Percentiles rank a stretch among this genome's conserved stretches.
Evolutionary conservation across 1,284 basidiomycete genomes (phyloP).

Genomic region (Cystobasidium sp.): DNA sequence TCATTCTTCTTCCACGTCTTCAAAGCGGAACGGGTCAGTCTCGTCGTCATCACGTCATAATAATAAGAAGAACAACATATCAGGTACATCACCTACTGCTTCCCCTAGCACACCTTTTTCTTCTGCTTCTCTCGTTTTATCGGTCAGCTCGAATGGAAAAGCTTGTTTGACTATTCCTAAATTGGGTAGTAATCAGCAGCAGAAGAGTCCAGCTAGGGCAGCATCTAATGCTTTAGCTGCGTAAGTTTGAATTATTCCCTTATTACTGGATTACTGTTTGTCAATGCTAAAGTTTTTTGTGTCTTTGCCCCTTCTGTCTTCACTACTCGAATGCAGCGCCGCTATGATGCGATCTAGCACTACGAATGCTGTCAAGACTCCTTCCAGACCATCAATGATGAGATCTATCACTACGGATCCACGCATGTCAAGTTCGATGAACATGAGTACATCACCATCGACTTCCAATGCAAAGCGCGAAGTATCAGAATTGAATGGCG

Average conservation of each 20-base stretch:
- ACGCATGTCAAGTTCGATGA: constrained; percentile 2
- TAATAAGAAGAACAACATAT: neutral
- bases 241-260: neutral
- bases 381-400: constrained; percentile 15
- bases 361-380: neutral
- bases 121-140: constrained; percentile 17
- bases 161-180: constrained; percentile 15
- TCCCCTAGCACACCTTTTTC: neutral
- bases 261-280: neutral
- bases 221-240: neutral
- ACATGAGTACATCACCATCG: too few species aligned
- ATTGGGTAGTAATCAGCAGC: neutral
- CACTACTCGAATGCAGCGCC: neutral
- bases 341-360: constrained; percentile 27
- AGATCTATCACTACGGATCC: constrained; percentile 24
- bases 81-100: neutral
- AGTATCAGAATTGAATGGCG: constrained; percentile 1
- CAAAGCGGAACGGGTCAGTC: too few species aligned
- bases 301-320: neutral
- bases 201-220: neutral
- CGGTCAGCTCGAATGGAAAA: constrained; percentile 24
- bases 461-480: constrained; percentile 8
- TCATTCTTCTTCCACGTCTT: constrained; percentile 1
- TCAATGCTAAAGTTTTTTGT: neutral
- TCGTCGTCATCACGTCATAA: too few species aligned